Base-by-base conservation (phyloP, 2,329 filamentous ascomycete species). In the Fusarium multiceps region DNA sequence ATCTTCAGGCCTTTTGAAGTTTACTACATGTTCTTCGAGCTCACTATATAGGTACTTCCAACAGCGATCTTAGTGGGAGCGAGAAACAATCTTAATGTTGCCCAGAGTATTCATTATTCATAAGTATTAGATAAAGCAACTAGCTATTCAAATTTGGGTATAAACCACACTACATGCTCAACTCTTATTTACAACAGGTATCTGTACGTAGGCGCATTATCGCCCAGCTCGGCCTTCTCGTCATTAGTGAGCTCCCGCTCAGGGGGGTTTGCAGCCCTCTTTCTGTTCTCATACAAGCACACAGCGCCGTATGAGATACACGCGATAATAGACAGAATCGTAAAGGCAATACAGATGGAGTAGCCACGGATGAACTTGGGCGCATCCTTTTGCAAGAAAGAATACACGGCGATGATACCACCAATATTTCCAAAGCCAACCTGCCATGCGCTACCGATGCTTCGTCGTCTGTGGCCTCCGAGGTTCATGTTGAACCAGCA, bases 401-500 rank as follows among this genome's bases (percentile, higher is more conserved):
- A 82, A 79, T 89, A 94, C 0, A 92, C 93, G 14, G 92, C 86
- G 65, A 94, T 90, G 74, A 94, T 93, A 27, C 92, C 92, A 43
- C 92, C 92, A 40, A 93, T 88, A 74, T 94, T 94, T 13, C 92
- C 92, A 70, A 94, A 93, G 1, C 90, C 90, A 45, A 94, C 84
- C 78, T 94, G 92, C 90, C 90, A 94, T 2, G 90, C 92, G 11
- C 88, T 88, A 14, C 92, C 92, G 18, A 94, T 87, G 11, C 89
- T 85, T 45, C 92, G 85, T 5, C 91, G 86, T 60, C 90, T 90
- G 76, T 94, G 92, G 0, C 91, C 92, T 4, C 88, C 88, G 2
- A 93, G 82, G 73, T 94, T 94, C 88, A 93, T 93, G 72, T 90
- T 91, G 79, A 91, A 94, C 92, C 92, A 94, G 78, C 91, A 94